Conservation (phyloP, 345 rosid species). For the Lagerstroemia speciosa region DNA sequence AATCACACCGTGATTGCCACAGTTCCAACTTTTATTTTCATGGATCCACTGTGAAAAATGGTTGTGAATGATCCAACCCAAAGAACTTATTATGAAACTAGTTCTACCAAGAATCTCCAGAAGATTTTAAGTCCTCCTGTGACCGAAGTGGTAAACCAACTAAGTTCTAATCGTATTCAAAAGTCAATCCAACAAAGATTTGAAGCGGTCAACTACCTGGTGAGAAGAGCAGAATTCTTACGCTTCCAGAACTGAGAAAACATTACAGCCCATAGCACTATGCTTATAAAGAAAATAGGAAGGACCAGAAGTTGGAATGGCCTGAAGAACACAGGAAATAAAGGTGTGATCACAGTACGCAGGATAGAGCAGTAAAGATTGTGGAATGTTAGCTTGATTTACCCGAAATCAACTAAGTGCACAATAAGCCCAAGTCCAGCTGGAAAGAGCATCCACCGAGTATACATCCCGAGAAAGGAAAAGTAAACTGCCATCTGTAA, state of each 20-base stretch:
- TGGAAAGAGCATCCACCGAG: conserved; percentile 77
- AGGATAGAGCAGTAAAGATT: not conserved
- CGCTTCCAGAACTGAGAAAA: conserved; percentile 98
- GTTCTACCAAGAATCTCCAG: not conserved
- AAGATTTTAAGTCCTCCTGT: not conserved
- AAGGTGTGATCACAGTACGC: not conserved
- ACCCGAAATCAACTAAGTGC: conserved; percentile 78
- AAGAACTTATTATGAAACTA: not conserved
- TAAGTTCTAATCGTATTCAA: not conserved
- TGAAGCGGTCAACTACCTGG: conserved; percentile 33
- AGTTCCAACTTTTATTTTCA: not conserved
- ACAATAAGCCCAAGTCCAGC: conserved; percentile 52
- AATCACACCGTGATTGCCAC: not conserved
- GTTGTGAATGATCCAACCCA: not conserved
- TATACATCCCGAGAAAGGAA: conserved; percentile 84
- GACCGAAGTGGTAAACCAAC: not conserved
- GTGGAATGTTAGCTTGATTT: conserved; percentile 1
- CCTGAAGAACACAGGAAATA: conserved; percentile 26
- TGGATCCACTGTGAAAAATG: not conserved
- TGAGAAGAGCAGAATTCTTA: conserved; percentile 66
- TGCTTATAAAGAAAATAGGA: conserved; percentile 59
- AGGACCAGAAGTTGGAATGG: conserved; percentile 65
- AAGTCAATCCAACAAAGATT: not conserved
- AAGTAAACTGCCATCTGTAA: conserved; percentile 76
- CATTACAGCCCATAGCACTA: conserved; percentile 74